Base-by-base conservation (phyloP, 768 basidiomycete genomes). In the Mycena chlorophos region DNA sequence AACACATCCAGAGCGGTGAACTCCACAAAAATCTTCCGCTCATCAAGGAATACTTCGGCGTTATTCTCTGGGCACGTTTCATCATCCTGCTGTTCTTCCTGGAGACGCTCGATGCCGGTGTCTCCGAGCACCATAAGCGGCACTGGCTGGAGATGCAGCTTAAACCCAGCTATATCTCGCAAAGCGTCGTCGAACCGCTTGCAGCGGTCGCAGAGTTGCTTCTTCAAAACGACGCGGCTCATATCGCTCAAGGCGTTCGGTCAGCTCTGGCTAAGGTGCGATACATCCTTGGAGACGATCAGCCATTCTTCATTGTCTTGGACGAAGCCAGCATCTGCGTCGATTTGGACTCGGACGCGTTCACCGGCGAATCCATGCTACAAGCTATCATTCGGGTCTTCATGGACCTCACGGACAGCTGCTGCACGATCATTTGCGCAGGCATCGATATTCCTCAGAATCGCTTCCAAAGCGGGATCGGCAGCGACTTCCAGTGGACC, bases 401-500 rank as follows among this genome's bases (percentile, higher is more conserved):
- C 13, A 42, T 16, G 20, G 40, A 14, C 20, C 40, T 42, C 13
- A 42, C 40, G 40, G 14, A 22, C 13, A 22, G n/a, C 14, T 14
- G 14, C 6, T 42, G 40, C 40, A 42, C 13, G 20, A 42, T 42
- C 20, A 42, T 42, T 8, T 42, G 40, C 40, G 40, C 20, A 14
- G 40, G 40, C 6, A 42, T 16, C 5, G 13, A 42, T 6, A 42
- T 42, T n/a, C n/a, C n/a, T n/a, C n/a, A n/a, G n/a, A n/a, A 14
- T 8, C 40, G 8, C 40, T 22, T 14, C 40, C 40, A 8, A 6
- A n/a, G n/a, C n/a, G n/a, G 13, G n/a, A 14, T 42, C 40, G 20
- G 8, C 8, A 47, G 54, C 23, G 25, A 46, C 26, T 58, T 47
- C 16, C 23, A 16, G 3, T 54, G 52, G 57, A 31, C 29, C 14